Percentiles rank a stretch among this genome's conserved stretches.
Conservation (phyloP, 73 alveolate genomes). For the Blepharisma japonicum region DNA sequence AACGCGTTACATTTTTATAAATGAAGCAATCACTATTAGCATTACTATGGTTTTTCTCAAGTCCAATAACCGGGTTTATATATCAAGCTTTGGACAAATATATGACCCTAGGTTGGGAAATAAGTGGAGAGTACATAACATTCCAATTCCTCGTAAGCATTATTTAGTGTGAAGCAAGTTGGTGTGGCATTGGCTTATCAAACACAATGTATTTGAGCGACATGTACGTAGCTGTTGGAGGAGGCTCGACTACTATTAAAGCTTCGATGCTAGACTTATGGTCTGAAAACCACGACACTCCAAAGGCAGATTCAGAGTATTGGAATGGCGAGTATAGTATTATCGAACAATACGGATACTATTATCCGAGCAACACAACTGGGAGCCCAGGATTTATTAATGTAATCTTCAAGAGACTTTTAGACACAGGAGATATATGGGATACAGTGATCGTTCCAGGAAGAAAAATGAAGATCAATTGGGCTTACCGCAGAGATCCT, state of each 20-base stretch:
- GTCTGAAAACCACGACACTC: background rate
- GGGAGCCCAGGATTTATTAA: background rate
- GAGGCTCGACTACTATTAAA: background rate
- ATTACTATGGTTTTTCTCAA: too few relatives aligned
- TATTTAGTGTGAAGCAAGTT: constrained; percentile 11
- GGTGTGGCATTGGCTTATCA: background rate
- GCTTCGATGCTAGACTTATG: too few relatives aligned
- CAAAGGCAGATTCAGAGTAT: background rate
- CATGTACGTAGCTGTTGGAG: background rate
- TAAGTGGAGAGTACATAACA: background rate
- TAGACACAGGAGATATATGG: background rate
- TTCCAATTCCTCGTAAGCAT: background rate
- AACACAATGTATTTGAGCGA: background rate
- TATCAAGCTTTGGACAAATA: background rate
- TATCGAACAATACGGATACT: too few relatives aligned
- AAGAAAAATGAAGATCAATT: background rate
- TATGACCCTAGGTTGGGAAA: constrained; percentile 32
- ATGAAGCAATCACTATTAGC: too few relatives aligned
- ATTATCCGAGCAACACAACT: too few relatives aligned
- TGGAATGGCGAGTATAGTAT: too few relatives aligned
- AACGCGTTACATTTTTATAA: too few relatives aligned
- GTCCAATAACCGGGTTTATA: too few relatives aligned
- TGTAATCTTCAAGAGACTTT: background rate
- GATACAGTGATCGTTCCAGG: background rate
- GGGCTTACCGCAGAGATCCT: background rate